phyloP scores from a whole-genome alignment of 768 basidiomycete species.

The Tylopilus felleus region DNA sequence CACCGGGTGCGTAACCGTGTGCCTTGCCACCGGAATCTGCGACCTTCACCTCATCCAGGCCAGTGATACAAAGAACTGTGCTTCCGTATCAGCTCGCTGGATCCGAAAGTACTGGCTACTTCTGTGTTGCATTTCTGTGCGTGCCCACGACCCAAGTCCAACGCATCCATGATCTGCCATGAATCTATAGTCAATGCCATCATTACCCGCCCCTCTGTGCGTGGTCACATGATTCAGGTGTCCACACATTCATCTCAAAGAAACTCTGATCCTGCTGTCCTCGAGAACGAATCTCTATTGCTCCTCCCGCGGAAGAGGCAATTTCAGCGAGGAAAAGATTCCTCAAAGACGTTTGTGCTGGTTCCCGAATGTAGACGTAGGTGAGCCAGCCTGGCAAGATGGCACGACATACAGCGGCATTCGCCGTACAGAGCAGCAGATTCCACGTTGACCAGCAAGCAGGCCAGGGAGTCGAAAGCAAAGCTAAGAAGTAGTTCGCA shows the following conservation, averaged over 20 bases:
- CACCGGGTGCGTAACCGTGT: constrained; percentile 26
- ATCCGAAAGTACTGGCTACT: constrained; percentile 16
- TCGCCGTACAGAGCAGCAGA: constrained; percentile 4
- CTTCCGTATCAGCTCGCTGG: constrained; percentile 31
- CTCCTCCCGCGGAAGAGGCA: constrained; percentile 42
- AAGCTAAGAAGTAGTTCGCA: constrained; percentile 8
- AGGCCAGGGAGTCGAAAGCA: constrained; percentile 26
- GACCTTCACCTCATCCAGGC: constrained; percentile 1
- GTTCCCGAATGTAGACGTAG: constrained; percentile 13
- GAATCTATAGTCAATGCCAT: constrained; percentile 6
- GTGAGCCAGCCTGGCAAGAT: constrained; percentile 10
- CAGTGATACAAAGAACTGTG: not conserved
- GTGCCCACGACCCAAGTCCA: constrained; percentile 30
- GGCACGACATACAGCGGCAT: constrained; percentile 8
- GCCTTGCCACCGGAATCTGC: constrained; percentile 26
- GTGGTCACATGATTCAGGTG: constrained; percentile 9
- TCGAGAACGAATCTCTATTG: constrained; percentile 62
- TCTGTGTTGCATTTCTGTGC: constrained; percentile 31
- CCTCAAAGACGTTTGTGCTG: constrained; percentile 9
- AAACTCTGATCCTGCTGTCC: constrained; percentile 31
- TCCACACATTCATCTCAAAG: constrained; percentile 18
- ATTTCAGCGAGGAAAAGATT: constrained; percentile 33
- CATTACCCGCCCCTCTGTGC: constrained; percentile 21
- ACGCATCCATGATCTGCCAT: constrained; percentile 12
- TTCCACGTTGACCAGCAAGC: constrained; percentile 15